Conservation (phyloP, 768 basidiomycete species). For the Stropharia rugosoannulata region DNA sequence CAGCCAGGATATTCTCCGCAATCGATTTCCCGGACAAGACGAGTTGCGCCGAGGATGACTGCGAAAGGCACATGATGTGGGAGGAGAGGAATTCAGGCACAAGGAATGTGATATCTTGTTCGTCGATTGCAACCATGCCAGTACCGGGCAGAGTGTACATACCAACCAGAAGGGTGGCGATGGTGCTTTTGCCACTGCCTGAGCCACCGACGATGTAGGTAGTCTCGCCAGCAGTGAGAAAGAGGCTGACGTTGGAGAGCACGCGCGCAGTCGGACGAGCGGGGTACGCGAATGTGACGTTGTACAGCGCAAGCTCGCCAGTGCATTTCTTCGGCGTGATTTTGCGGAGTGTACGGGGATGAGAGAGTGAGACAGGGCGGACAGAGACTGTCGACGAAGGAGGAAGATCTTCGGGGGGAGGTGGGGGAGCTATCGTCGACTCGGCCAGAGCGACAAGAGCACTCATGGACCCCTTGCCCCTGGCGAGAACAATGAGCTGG, state of each 20-base stretch:
- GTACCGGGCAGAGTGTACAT: conserved; percentile 55
- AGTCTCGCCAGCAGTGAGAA: conserved; percentile 71
- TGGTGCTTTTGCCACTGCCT: conserved; percentile 91
- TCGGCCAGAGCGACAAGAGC: conserved; percentile 63
- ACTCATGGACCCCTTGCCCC: conserved; percentile 82
- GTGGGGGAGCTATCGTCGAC: conserved; percentile 30
- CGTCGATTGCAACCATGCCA: conserved; percentile 77
- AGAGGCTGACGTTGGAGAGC: conserved; percentile 65
- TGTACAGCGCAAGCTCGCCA: conserved; percentile 74
- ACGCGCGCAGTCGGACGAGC: conserved; percentile 68
- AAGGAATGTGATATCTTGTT: conserved; percentile 74
- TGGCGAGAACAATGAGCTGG: conserved; percentile 70
- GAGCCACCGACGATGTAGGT: conserved; percentile 92
- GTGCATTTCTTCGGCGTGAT: conserved; percentile 63
- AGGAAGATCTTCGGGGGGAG: conserved; percentile 5
- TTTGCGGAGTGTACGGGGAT: conserved; percentile 49
- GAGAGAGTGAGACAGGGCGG: conserved; percentile 47
- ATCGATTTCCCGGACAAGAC: conserved; percentile 77
- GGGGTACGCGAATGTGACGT: conserved; percentile 85
- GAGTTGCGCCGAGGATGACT: conserved; percentile 45
- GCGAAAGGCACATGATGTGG: conserved; percentile 76
- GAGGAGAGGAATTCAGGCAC: conserved; percentile 67
- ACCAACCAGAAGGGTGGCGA: conserved; percentile 78
- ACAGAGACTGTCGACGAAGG: conserved; percentile 25
- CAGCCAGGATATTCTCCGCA: conserved; percentile 66